Base-by-base conservation (phyloP, 208 protist species). In the Phytomonas serpens region DNA sequence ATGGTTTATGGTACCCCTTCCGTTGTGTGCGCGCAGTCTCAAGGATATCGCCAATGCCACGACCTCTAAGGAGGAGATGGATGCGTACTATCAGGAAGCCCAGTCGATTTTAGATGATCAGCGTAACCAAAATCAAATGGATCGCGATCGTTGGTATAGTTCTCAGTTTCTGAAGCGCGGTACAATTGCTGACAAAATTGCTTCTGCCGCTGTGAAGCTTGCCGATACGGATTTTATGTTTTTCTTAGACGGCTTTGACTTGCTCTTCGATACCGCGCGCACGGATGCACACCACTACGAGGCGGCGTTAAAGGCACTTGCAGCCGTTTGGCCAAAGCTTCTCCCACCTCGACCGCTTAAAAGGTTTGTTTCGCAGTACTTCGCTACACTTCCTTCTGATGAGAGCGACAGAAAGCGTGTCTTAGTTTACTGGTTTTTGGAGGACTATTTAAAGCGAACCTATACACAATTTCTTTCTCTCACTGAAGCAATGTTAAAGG, bases 211-310 rank as follows among this genome's bases (percentile, higher is more conserved):
- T 5, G 87, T 96, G 32, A 96, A 96, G 77, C 77, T 96, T 40
- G 82, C 83, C n/a, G 89, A 96, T 79, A 92, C 81, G 16, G 92
- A 96, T 65, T 96, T 96, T 73, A 96, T 96, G 92, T 93, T 96
- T 33, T 93, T 93, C 78, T 64, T 96, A 30, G 92, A 96, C 40
- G 87, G 85, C 34, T 96, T 96, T 81, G 89, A 88, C 65, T 73
- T 93, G 32, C 86, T 96, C 34, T 96, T 96, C 73, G 92, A 96
- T 71, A 93, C 89, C 23, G 92, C 92, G 34, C 82, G 87, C 68
- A 88, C 86, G 16, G 92, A 96, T 79, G 89, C 92, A 47, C 92
- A 96, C 71, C 92, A 96, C 82, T 96, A 93, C 78, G 92, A 96
- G 68, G 88, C 89, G 0, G 92, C 92, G 32, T 78, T 96, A 32